Base-by-base conservation (phyloP, 768 basidiomycete genomes). In the Suillus variegatus region DNA sequence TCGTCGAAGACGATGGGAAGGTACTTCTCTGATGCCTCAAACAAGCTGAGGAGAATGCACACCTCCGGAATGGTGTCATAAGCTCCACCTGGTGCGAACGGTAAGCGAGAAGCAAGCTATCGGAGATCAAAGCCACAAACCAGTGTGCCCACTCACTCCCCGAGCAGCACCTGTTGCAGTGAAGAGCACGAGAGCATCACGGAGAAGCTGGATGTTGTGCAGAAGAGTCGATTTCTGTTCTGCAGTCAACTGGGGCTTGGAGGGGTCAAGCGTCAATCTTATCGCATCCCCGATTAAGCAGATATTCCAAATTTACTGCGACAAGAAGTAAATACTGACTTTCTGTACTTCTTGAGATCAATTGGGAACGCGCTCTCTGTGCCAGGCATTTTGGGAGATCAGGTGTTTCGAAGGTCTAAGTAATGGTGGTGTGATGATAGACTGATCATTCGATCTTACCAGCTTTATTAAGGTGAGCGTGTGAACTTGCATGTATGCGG, bases 121-220 rank as follows among this genome's bases (percentile, higher is more conserved):
- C 7, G 28, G 55, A 38, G 16, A 38, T 56, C 22, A 40, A 35
- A 16, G 62, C 41, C 16, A 36, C 25, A 43, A 35, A 88, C 90
- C 91, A 71, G 91, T 94, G 76, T 95, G 94, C 41, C 94, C 94
- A 69, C 91, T 91, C 51, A 93, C 91, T 58, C 94, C 94, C 51
- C 94, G 83, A 4, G 94, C 94, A 60, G 91, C 87, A 62, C 92
- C 94, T 9, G 91, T 90, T 6, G 93, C 89, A 0, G 94, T 95
- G 78, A 95, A 95, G 55, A 92, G 79, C 32, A 95, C 88, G 68
- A 95, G 92, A 8, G 84, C 88, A 86, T 95, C 94, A 61, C 94
- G 89, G 66, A 94, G 81, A 36, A 95, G 82, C 73, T 90, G 86
- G 71, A 94, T 91, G 77, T 95, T 95, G 62, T 82, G 77, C 68